Conservation (phyloP, 1,284 basidiomycete genomes). For the Cutaneotrichosporon daszewskae region DNA sequence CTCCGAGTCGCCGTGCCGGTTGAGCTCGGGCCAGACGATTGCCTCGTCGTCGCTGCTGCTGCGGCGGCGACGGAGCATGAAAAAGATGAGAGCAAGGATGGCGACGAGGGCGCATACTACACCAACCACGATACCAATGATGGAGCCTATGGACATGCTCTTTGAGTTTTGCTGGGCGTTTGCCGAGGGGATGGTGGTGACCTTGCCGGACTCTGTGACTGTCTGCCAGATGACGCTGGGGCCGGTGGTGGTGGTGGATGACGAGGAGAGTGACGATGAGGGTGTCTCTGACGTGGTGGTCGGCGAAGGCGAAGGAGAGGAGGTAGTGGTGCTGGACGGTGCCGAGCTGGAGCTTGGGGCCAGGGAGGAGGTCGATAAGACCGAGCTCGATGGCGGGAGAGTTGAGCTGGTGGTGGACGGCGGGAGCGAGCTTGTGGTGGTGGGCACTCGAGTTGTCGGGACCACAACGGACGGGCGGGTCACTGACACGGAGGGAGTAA, state of each 20-base stretch:
- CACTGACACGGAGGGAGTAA: background rate
- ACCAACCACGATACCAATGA: conserved; percentile 43
- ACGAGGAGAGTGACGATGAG: background rate
- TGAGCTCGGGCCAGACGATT: conserved; percentile 48
- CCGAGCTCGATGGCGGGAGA: background rate
- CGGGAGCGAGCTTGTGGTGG: no score
- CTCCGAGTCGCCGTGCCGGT: conserved; percentile 44
- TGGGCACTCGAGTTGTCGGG: no score
- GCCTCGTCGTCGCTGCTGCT: conserved; percentile 41
- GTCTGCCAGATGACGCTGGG: conserved; percentile 14
- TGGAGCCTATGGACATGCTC: conserved; percentile 36
- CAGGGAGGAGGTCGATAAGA: background rate
- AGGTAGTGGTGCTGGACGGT: background rate
- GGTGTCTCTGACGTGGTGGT: background rate
- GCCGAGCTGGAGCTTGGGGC: background rate
- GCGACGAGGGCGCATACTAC: conserved; percentile 36
- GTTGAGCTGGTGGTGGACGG: no score
- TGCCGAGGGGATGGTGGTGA: conserved; percentile 6
- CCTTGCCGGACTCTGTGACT: conserved; percentile 6
- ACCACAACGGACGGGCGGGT: background rate
- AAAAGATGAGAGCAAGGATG: conserved; percentile 32
- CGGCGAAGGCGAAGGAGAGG: background rate
- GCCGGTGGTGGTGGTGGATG: conserved; percentile 1
- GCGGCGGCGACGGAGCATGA: conserved; percentile 35
- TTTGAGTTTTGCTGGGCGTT: conserved; percentile 4